Evolutionary conservation across 1,139 yeast species (phyloP), one percentile per base, ranked within the genome.

Genomic region (Torulaspora pretoriensis): DNA sequence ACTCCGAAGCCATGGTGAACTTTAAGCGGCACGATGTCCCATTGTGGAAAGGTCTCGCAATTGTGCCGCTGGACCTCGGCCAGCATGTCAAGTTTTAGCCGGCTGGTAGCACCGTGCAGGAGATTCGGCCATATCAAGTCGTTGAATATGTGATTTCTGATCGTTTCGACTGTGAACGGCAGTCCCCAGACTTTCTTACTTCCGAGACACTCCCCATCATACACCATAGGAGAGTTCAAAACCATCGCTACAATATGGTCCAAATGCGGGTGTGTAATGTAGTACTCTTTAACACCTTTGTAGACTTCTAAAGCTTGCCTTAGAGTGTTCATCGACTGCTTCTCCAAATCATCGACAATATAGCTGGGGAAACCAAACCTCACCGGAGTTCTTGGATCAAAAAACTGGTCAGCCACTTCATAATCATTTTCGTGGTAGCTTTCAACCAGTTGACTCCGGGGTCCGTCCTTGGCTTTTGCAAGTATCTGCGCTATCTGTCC

Each of bases 261-360:
- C 43, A 88, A 62, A 64, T 89, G 97, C 0, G 94, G 80, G 65
- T 89, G 97, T 1, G 96, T 79, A 30, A 89, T 73, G 41, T 85
- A 72, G 49, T 77, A 78, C 26, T 73, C 69, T 8, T 54, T 49
- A 1, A 67, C 52, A 10, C 52, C 52, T 17, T 52, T 53, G 38
- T 53, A 60, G 4, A 59, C 14, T n/a, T 39, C 38, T 6, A 47
- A 25, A n/a, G 57, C 50, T 29, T 40, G 43, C 14, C 38, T 43
- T 35, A 46, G 31, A 2, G 45, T 35, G 26, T 39, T 43, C 26
- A 7, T n/a, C 35, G 36, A 14, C 27, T 3, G 7, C 9, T n/a
- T n/a, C 22, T 25, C 29, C n/a, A 26, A 10, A 19, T 12, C 12
- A 16, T 30, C 29, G 5, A 24, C 13, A n/a, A 43, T 31, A 19